Evolutionary conservation across 352 stramenopile genomes (phyloP).

Genomic region (Globisporangium ultimum): DNA sequence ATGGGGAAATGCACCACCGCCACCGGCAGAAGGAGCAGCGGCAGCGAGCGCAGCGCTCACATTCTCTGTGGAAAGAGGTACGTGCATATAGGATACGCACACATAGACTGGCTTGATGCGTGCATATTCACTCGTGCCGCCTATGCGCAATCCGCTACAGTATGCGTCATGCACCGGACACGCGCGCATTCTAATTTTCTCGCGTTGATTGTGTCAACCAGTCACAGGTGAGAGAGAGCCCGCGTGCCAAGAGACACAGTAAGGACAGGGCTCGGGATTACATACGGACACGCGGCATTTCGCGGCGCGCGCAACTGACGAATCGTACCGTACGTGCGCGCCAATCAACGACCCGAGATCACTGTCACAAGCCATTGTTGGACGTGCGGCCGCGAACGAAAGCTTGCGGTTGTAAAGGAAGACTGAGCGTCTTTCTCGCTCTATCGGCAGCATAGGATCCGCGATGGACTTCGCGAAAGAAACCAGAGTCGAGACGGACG

Average conservation of each 20-base stretch:
- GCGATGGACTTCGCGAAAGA: background rate
- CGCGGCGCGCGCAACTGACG: background rate
- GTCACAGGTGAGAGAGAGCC: background rate
- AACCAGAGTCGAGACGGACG: background rate
- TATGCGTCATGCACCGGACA: too few species aligned
- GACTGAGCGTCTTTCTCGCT: too few species aligned
- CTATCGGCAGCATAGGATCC: too few species aligned
- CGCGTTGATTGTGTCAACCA: background rate
- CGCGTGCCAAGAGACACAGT: background rate
- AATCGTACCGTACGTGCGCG: background rate
- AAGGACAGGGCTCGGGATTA: background rate
- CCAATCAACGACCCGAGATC: too few species aligned
- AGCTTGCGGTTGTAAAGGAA: too few species aligned
- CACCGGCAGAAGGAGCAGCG: background rate
- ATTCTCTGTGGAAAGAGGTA: background rate
- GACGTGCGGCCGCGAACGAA: too few species aligned
- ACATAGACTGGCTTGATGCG: too few species aligned
- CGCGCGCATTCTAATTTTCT: too few species aligned
- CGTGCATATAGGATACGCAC: too few species aligned
- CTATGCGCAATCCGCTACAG: too few species aligned
- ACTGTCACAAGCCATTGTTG: too few species aligned
- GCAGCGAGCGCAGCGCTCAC: background rate
- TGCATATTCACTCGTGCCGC: too few species aligned
- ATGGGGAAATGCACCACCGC: background rate
- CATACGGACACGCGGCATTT: background rate